Percentiles rank a stretch among this genome's conserved stretches.
phyloP scores from a whole-genome alignment of 176 grass and related monocot genomes.

The Phoenix dactylifera region DNA sequence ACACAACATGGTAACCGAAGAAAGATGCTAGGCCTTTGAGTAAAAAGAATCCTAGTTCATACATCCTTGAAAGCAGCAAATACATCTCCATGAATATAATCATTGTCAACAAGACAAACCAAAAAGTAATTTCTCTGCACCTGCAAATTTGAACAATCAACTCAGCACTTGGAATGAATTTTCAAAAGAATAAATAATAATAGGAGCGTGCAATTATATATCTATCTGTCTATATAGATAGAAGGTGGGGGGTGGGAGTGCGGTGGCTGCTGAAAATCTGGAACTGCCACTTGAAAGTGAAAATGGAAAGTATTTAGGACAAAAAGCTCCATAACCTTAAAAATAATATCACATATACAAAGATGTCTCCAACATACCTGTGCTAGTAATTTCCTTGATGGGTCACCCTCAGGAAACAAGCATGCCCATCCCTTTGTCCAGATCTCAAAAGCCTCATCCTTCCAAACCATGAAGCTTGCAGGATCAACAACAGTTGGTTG shows the following conservation, averaged over 20 bases:
- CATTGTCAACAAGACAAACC: slow-evolving; percentile 70
- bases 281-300: too few relatives aligned
- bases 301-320: too few relatives aligned
- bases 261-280: too few relatives aligned
- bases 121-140: slow-evolving; percentile 47
- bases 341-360: too few relatives aligned
- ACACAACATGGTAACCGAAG: too few relatives aligned
- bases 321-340: too few relatives aligned
- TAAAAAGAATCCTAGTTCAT: slow-evolving; percentile 13
- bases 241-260: too few relatives aligned
- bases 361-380: slow-evolving; percentile 32
- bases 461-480: slow-evolving; percentile 75
- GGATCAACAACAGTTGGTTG: slow-evolving; percentile 69
- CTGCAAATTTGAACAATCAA: slow-evolving; percentile 14
- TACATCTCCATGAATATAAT: slow-evolving; percentile 58
- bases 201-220: too few relatives aligned
- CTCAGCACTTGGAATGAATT: too few relatives aligned
- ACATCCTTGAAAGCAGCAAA: slow-evolving; percentile 57
- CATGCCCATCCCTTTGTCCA: slow-evolving; percentile 59
- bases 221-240: too few relatives aligned
- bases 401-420: slow-evolving; percentile 55
- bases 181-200: too few relatives aligned
- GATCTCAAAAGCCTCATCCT: slow-evolving; percentile 81
- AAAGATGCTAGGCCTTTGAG: too few relatives aligned
- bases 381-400: slow-evolving; percentile 52